Conservation (phyloP, 2,329 filamentous ascomycete genomes). For the Lasiodiplodia hormozganensis region DNA sequence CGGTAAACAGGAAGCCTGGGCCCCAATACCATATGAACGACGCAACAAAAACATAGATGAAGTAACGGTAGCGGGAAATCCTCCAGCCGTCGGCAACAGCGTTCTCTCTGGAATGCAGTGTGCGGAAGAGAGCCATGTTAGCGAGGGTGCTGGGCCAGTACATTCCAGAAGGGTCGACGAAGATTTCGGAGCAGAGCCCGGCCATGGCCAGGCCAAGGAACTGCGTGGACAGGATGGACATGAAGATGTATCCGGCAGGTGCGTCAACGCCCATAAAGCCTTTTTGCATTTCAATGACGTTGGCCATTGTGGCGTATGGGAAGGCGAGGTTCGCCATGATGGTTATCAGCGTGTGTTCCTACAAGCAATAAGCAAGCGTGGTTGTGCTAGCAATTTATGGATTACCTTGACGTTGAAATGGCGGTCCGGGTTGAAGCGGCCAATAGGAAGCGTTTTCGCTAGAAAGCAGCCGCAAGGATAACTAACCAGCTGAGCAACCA, state of each 20-base stretch:
- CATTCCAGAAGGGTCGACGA: constrained; percentile 66
- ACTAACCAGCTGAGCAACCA: constrained; percentile 65
- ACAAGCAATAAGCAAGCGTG: background rate
- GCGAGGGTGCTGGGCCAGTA: constrained; percentile 76
- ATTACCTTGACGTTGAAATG: constrained; percentile 68
- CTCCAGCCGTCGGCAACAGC: constrained; percentile 66
- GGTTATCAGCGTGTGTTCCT: constrained; percentile 12
- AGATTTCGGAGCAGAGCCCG: constrained; percentile 38
- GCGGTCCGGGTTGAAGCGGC: constrained; percentile 68
- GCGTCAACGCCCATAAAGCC: constrained; percentile 26
- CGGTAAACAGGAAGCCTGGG: constrained; percentile 72
- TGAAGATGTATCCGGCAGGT: constrained; percentile 31
- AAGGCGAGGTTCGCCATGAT: constrained; percentile 58
- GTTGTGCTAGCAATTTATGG: too few relatives aligned
- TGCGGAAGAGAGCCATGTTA: constrained; percentile 71
- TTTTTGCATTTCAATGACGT: constrained; percentile 64
- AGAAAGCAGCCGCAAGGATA: constrained; percentile 63
- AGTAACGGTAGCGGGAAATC: constrained; percentile 72
- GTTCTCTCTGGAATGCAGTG: constrained; percentile 73
- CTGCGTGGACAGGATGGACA: constrained; percentile 72
- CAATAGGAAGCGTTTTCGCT: constrained; percentile 56
- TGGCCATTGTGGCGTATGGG: constrained; percentile 73
- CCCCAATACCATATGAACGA: constrained; percentile 55
- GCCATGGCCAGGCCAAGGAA: constrained; percentile 54
- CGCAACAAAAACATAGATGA: constrained; percentile 63